A percentile compares a stretch with the other conserved stretches of the same genome.
Conservation (phyloP, 768 basidiomycete species). For the Trametes villosa region DNA sequence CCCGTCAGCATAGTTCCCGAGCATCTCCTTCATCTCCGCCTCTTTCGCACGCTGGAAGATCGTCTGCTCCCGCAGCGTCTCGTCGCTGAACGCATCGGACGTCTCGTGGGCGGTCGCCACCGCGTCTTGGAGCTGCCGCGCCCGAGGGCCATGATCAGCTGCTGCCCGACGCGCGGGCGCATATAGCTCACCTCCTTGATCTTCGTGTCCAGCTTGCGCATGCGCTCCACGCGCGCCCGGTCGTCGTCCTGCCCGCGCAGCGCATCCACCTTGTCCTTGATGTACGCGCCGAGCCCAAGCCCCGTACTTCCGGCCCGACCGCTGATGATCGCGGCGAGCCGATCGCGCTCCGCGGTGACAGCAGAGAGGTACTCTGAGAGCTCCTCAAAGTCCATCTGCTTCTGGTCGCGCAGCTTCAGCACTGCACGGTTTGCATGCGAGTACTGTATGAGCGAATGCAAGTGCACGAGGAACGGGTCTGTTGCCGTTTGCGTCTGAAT, state of each 20-base stretch:
- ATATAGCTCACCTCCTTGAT: constrained; percentile 81
- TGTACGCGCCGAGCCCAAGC: constrained; percentile 83
- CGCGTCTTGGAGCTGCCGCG: constrained; percentile 85
- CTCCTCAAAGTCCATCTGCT: constrained; percentile 98
- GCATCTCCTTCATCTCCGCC: constrained; percentile 96
- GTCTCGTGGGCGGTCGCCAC: constrained; percentile 95
- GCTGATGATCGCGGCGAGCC: constrained; percentile 85
- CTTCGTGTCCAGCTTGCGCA: constrained; percentile 88
- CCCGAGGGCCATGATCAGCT: background rate
- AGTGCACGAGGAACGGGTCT: constrained; percentile 87
- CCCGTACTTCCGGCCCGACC: constrained; percentile 88
- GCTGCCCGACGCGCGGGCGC: background rate
- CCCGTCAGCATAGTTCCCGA: constrained; percentile 87
- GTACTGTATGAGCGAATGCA: constrained; percentile 93
- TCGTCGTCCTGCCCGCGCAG: constrained; percentile 94
- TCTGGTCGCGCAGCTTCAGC: constrained; percentile 94
- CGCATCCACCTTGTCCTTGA: constrained; percentile 91
- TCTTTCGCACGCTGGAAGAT: constrained; percentile 91
- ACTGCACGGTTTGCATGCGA: constrained; percentile 93
- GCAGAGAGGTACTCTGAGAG: constrained; percentile 92
- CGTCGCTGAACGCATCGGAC: constrained; percentile 94
- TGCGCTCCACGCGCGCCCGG: constrained; percentile 88
- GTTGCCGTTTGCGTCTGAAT: constrained; percentile 84
- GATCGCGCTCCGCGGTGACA: constrained; percentile 91
- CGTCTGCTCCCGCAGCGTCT: constrained; percentile 88